Percentiles rank a stretch among this genome's conserved stretches.
These are phyloP conservation scores for Aspergillus awamori DNA, from an alignment of 2,329 filamentous ascomycete genomes.

Conservation along the genomic window DNA sequence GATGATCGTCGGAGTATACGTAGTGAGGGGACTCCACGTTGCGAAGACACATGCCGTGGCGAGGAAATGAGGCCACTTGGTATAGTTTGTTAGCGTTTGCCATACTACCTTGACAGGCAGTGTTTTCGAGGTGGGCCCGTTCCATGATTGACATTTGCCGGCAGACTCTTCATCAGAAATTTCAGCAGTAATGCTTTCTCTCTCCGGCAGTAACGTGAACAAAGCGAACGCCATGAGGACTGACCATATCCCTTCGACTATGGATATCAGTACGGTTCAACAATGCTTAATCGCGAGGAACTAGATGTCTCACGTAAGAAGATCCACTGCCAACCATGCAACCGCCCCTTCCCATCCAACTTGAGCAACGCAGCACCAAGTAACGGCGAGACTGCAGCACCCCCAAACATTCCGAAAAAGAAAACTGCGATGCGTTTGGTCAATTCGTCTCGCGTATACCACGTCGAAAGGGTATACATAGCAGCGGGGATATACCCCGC, in stretches of 20 bases:
- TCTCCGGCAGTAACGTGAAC: background rate
- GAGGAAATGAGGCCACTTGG: conserved; percentile 54
- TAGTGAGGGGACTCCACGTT: conserved; percentile 57
- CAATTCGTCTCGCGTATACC: conserved; percentile 53
- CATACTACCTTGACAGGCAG: conserved; percentile 47
- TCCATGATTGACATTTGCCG: background rate
- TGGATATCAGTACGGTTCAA: background rate
- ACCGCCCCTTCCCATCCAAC: conserved; percentile 44
- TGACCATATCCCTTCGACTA: conserved; percentile 47
- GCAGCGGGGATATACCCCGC: conserved; percentile 57
- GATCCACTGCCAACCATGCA: conserved; percentile 57
- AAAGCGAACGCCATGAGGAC: background rate
- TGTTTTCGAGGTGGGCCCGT: conserved; percentile 22
- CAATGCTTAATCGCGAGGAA: too few species aligned
- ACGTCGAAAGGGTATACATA: conserved; percentile 56
- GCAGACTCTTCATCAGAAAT: background rate
- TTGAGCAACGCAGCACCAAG: conserved; percentile 54
- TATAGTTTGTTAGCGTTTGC: conserved; percentile 50
- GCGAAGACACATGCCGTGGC: conserved; percentile 56
- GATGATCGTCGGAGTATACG: conserved; percentile 49
- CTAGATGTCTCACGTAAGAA: conserved; percentile 44
- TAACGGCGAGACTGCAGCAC: conserved; percentile 53
- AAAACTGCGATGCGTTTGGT: conserved; percentile 54
- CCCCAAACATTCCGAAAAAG: conserved; percentile 59
- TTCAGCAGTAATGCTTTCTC: conserved; percentile 25